phyloP scores from a whole-genome alignment of 768 basidiomycete genomes.

The Suillus subalutaceus region DNA sequence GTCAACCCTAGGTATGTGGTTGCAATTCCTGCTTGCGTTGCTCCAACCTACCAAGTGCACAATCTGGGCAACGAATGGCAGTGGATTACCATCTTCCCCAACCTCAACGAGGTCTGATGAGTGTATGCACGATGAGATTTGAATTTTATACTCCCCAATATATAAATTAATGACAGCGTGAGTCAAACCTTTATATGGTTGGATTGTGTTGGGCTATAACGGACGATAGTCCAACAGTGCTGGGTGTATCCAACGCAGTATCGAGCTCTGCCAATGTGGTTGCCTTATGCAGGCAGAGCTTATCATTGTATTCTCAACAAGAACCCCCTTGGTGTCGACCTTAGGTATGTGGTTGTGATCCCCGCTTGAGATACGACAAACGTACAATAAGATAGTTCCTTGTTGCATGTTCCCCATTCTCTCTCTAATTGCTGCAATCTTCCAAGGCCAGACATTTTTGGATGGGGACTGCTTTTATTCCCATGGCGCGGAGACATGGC shows the following conservation, averaged over 20 bases:
- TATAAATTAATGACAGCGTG: not conserved
- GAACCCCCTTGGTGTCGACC: not conserved
- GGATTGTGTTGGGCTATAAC: constrained; percentile 5
- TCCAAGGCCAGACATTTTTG: not conserved
- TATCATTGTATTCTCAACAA: not conserved
- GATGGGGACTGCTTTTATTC: not conserved
- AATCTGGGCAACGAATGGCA: not conserved
- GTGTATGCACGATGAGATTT: not conserved
- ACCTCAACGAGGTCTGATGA: not conserved
- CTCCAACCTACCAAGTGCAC: not conserved
- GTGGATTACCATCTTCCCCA: not conserved
- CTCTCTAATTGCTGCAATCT: not conserved
- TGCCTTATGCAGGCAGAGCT: too few species aligned
- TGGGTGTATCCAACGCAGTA: not conserved
- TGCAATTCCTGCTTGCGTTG: not conserved
- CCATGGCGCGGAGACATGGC: not conserved
- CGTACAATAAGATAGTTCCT: not conserved
- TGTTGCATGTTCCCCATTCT: not conserved
- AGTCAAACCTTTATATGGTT: not conserved
- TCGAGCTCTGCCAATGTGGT: too few species aligned
- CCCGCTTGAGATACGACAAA: not conserved
- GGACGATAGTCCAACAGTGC: not conserved
- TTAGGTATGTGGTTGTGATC: not conserved
- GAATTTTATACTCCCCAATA: not conserved
- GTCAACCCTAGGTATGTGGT: not conserved